Evolutionary conservation across 1,284 basidiomycete species (phyloP), one percentile per base, ranked within the genome.

Genomic region (Ganoderma resinaceum): DNA sequence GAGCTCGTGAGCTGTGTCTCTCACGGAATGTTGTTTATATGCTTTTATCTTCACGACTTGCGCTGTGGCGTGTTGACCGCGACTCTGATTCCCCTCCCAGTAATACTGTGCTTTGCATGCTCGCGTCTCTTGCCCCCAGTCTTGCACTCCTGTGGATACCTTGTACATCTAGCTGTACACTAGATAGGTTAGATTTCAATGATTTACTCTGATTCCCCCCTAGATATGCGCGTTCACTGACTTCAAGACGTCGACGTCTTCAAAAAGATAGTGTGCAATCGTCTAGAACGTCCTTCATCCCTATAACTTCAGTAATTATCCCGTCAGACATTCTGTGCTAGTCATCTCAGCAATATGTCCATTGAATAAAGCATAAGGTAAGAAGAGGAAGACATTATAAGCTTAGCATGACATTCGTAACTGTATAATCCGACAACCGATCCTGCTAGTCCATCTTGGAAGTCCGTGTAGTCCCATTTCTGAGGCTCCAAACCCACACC

Each of bases 151-250:
- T 42, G 2, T 40, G 58, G 58, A 60, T 60, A 26, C 38, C 37
- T 26, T 60, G 58, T 60, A 60, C 14, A 60, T 38, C 37, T 60
- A 60, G 38, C 37, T 60, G 58, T 60, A 60, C 58, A 40, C 6
- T 60, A 29, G 0, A 33, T 40, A 60, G 37, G 14, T 26, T 59
- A 42, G 58, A 60, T 26, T 58, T 35, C 31, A 12, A 7, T 29
- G 18, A 20, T 58, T 37, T 37, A 33, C 7, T 55, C 29, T 16
- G 26, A 55, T 20, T 6, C 12, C 23, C 16, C 49, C 4, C 6
- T 18, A 49, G 46, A 4, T 52, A 31, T 29, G 18, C 29, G 23
- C 52, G n/a, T 33, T 33, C 20, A n/a, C 42, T n/a, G 20, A 20
- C 43, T 7, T 14, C 14, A 14, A 53, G 23, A 6, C 43, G 6